Evolutionary conservation across 768 basidiomycete genomes (phyloP).

Genomic region (Boletus bicolor): DNA sequence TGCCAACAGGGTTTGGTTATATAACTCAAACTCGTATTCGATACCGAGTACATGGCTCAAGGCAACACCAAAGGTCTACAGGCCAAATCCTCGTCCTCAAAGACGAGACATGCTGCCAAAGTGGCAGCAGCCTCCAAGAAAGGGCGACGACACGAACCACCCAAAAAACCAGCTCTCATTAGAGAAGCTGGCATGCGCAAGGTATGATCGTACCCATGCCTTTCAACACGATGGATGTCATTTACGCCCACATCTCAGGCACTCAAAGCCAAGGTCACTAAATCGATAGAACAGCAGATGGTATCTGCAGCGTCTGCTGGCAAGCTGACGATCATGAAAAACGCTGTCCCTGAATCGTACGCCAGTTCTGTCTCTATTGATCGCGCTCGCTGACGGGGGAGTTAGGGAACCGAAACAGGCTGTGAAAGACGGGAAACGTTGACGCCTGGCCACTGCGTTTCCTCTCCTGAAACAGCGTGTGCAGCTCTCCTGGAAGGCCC

Average conservation of each 20-base stretch:
- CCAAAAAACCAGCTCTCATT: slow-evolving; percentile 73
- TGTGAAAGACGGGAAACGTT: slow-evolving; percentile 17
- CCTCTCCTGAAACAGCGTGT: slow-evolving; percentile 5
- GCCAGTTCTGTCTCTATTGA: not conserved
- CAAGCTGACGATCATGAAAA: slow-evolving; percentile 91
- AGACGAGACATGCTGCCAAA: slow-evolving; percentile 57
- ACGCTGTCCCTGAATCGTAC: slow-evolving; percentile 37
- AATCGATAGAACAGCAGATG: slow-evolving; percentile 90
- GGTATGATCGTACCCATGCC: slow-evolving; percentile 36
- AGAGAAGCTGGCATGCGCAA: slow-evolving; percentile 78
- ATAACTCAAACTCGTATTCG: not conserved
- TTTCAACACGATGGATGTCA: not conserved
- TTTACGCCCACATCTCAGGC: slow-evolving; percentile 41
- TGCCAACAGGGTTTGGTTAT: not conserved
- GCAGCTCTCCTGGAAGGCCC: not conserved
- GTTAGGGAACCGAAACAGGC: slow-evolving; percentile 21
- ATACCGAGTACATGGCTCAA: slow-evolving; percentile 57
- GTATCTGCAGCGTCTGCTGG: slow-evolving; percentile 84
- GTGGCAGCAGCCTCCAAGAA: slow-evolving; percentile 74
- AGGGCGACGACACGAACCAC: slow-evolving; percentile 72
- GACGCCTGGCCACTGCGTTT: slow-evolving; percentile 7
- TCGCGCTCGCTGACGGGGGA: not conserved
- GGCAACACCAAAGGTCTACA: slow-evolving; percentile 81
- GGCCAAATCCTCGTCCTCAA: slow-evolving; percentile 44
- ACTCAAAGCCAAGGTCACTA: slow-evolving; percentile 87